phyloP scores from a whole-genome alignment of 2,329 filamentous ascomycete genomes.

The Alternaria sp. region DNA sequence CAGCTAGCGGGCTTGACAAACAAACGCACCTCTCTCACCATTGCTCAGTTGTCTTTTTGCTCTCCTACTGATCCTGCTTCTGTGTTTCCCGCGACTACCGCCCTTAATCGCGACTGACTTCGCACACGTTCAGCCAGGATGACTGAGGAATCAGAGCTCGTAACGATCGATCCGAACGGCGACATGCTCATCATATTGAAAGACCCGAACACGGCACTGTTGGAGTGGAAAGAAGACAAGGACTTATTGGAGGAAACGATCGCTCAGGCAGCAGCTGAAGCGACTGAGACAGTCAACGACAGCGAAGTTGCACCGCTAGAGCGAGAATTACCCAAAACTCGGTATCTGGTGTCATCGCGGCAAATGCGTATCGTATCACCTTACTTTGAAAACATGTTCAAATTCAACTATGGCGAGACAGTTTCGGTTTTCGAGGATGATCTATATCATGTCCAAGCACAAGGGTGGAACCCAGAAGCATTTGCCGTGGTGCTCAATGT shows the following conservation, averaged over 20 bases:
- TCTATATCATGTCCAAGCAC: background rate
- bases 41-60: background rate
- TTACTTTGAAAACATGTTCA: constrained; percentile 4
- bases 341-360: background rate
- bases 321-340: no score
- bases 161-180: background rate
- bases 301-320: no score
- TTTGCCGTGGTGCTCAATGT: background rate
- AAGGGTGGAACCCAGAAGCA: background rate
- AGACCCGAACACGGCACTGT: background rate
- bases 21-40: background rate
- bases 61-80: no score
- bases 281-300: no score
- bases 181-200: background rate
- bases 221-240: background rate
- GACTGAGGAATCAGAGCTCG: background rate
- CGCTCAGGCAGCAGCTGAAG: no score
- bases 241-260: background rate
- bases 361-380: background rate
- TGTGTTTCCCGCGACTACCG: no score
- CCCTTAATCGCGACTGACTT: no score
- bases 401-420: background rate
- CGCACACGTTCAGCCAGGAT: background rate
- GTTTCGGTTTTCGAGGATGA: background rate
- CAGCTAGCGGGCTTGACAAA: background rate